Evolutionary conservation across 371 early-diverging fungal genomes (phyloP), one percentile per base, ranked within the genome.

Genomic region (Batkoa obscura): DNA sequence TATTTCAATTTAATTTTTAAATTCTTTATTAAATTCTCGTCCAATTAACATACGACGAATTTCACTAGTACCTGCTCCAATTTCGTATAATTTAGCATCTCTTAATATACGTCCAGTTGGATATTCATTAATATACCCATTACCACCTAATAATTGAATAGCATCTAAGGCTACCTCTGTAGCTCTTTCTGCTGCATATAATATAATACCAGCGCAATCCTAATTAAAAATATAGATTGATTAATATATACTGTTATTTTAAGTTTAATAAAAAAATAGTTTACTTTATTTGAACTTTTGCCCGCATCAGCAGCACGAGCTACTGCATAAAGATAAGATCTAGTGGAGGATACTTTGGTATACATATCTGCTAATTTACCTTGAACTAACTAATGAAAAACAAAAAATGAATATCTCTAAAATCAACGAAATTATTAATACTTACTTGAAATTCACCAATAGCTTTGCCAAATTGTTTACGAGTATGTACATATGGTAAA

Each of bases 361-460:
- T 93, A 93, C 90, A 94, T 94, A 60, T 96, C 97, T 3, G 97
- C 97, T 42, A 96, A 64, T 66, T 93, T 94, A 30, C 84, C 92
- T 74, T 95, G 94, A 48, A 95, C 67, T 41, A 92, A 70, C 78
- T 76, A 53, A 48, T 10, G 15, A 34, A 59, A 56, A 17, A n/a
- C n/a, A n/a, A n/a, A 59, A 37, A 1, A 2, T 54, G 30, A 39
- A 51, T 42, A 46, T 23, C 32, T 9, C 47, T 39, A 4, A 50
- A 54, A 43, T 52, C 12, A 37, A 59, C 17, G 1, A 23, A 15
- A 54, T 30, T 31, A 56, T 31, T 2, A 45, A 15, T 43, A 2
- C 43, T 52, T 64, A 79, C 75, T 70, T 95, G 90, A 76, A 94
- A 96, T 62, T 86, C 73, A 35, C 89, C 92, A 65, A 96, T 83